These are phyloP conservation scores for Aspergillus pseudoviridinutans DNA, from an alignment of 2,329 filamentous ascomycete genomes.

Conservation along the genomic window DNA sequence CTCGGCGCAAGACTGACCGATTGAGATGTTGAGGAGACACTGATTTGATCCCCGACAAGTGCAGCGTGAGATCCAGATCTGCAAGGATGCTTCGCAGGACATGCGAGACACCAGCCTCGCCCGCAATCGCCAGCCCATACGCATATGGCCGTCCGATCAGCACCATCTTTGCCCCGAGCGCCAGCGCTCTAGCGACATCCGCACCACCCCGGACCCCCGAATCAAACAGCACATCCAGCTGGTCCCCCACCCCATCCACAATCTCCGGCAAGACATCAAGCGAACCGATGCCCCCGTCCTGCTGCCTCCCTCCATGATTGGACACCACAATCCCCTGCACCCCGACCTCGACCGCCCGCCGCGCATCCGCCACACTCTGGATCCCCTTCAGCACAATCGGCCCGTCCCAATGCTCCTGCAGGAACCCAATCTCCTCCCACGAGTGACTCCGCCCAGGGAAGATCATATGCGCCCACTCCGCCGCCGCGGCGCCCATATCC, in stretches of 20 bases:
- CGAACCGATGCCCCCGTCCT: constrained; percentile 43
- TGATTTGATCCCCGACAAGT: constrained; percentile 7
- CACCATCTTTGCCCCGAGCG: constrained; percentile 51
- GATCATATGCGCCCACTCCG: constrained; percentile 50
- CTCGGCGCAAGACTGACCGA: not conserved
- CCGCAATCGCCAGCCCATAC: constrained; percentile 54
- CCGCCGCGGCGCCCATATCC: constrained; percentile 43
- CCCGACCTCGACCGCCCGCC: constrained; percentile 40
- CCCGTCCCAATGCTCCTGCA: constrained; percentile 58
- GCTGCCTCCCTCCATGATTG: constrained; percentile 49
- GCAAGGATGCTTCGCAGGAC: constrained; percentile 36
- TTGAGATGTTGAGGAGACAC: constrained; percentile 12
- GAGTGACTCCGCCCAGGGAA: constrained; percentile 52
- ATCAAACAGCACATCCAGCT: constrained; percentile 45
- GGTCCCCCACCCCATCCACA: constrained; percentile 38
- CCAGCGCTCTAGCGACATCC: constrained; percentile 47
- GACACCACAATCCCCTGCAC: constrained; percentile 47
- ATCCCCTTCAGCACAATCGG: constrained; percentile 60
- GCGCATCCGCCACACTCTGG: constrained; percentile 44
- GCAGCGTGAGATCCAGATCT: constrained; percentile 24
- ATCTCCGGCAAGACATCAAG: constrained; percentile 53
- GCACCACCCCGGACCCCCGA: constrained; percentile 43
- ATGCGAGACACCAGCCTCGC: constrained; percentile 51
- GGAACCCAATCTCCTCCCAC: constrained; percentile 57
- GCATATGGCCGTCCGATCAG: constrained; percentile 51